Percentiles rank a stretch among this genome's conserved stretches.
Conservation (phyloP, 2,329 filamentous ascomycete genomes). For the Bipolaris victoriae region DNA sequence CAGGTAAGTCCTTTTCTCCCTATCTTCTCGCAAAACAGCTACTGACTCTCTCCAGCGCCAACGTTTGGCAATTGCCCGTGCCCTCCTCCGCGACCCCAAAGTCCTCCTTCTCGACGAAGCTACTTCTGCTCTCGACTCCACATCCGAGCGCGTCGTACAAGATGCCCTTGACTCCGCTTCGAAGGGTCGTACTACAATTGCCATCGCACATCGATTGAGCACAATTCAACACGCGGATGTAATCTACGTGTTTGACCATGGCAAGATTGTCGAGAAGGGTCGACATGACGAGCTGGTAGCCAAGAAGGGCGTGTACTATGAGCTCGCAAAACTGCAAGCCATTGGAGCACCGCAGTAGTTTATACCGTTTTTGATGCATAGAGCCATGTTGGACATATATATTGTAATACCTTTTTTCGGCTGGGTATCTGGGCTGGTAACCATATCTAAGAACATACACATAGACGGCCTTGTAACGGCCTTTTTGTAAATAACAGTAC, state of each 20-base stretch:
- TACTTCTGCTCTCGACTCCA: constrained; percentile 47
- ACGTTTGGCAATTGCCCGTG: constrained; percentile 90
- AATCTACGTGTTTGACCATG: constrained; percentile 96
- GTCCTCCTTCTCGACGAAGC: constrained; percentile 64
- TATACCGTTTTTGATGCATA: background rate
- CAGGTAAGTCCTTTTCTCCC: constrained; percentile 43
- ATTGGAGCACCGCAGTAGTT: constrained; percentile 43
- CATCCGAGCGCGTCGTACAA: constrained; percentile 76
- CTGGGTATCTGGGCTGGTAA: constrained; percentile 5
- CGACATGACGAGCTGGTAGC: constrained; percentile 68
- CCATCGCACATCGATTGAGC: constrained; percentile 87
- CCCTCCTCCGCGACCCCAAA: constrained; percentile 88
- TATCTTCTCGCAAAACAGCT: background rate
- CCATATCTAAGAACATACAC: background rate
- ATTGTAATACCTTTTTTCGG: constrained; percentile 7
- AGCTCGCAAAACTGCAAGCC: constrained; percentile 44
- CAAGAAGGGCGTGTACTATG: constrained; percentile 50
- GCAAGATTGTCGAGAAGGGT: constrained; percentile 82
- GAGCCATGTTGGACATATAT: background rate
- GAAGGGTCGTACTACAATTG: constrained; percentile 88
- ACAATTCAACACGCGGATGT: constrained; percentile 95
- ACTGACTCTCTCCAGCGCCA: constrained; percentile 70
- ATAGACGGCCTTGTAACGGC: background rate
- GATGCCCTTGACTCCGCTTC: constrained; percentile 80
- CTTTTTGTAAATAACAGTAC: background rate